Evolutionary conservation across 2,329 filamentous ascomycete genomes (phyloP), one percentile per base, ranked within the genome.

Genomic region (Fusarium verticillioides): DNA sequence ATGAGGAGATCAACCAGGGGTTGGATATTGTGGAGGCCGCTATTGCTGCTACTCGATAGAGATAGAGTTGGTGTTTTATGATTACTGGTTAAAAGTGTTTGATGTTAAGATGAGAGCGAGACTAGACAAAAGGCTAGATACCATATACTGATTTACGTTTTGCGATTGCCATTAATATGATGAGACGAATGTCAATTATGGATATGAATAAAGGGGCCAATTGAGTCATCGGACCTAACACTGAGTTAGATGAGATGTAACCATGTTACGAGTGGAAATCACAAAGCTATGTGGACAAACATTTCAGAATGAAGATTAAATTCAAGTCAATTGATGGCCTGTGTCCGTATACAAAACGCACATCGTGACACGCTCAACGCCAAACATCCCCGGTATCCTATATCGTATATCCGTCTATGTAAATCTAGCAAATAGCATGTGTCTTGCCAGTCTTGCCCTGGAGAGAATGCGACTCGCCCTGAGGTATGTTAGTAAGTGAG

Each of bases 401-500:
- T 59, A 42, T 19, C 42, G 5, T 26, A 26, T 26, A 26, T 42
- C 40, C 28, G 63, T 66, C 61, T 74, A 70, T 63, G 40, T 32
- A 42, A 32, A 28, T 60, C 77, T 89, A 97, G 84, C 95, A 98
- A 66, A 97, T 86, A 43, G 90, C 92, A 82, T 97, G 95, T 4
- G 94, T 96, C 89, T 98, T 98, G 62, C 94, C 95, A 65, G 90
- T 89, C 89, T 96, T 95, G 21, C 94, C 95, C 84, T 97, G 94
- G 75, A 98, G 84, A 64, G 93, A 96, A 83, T 98, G 96, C 76
- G 90, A 89, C 85, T 97, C 95, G 72, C 92, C 89, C 83, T 91
- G 82, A 6, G 32, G 2, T 1, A 0, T 26, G 53, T 66, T 60
- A 75, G 70, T 70, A 0, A n/a, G 2, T 9, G 46, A 39, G 53